Base-by-base conservation (phyloP, 2,329 filamentous ascomycete species). In the Trematosphaeria pertusa region DNA sequence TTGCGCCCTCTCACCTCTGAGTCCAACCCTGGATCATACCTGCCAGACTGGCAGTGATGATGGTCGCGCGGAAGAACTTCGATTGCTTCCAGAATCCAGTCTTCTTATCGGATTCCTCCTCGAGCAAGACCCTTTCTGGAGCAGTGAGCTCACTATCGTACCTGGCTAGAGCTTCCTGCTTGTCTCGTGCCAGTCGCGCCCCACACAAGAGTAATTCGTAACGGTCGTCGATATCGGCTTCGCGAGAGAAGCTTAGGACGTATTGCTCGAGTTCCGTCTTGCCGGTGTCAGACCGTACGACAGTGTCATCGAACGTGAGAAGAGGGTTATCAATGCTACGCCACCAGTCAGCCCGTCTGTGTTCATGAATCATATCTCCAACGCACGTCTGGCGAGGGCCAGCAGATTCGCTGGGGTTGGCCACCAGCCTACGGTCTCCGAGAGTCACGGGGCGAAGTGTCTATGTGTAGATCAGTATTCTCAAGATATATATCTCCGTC, bases 1-100 rank as follows among this genome's bases (percentile, higher is more conserved):
- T n/a, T n/a, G n/a, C n/a, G n/a, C n/a, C 24, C 7, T 28, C 12
- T 28, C 12, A 28, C 24, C 50, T 54, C 37, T 59, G 56, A 3
- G 56, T 60, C 57, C 57, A 61, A 2, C 57, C 57, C 24, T 61
- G 57, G 12, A 61, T 55, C 50, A 58, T 55, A 3, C 50, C 57
- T 11, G 37, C 55, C 10, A 61, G 49, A 19, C 50, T 54, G 5
- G 57, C 57, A 5, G 57, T 61, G 9, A 61, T 59, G 20, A 61
- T 48, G 11, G 57, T 61, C 5, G 57, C 53, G 8, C 45, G 44
- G 19, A 61, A 58, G 43, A 61, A 61, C n/a, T 61, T 61, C 12
- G 57, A 56, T 32, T 61, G 57, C 28, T 53, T 48, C 57, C 57
- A 61, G 19, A 61, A 61, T 2, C 57, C 57, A 17, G 51, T 52